Evolutionary conservation across 768 basidiomycete species (phyloP).

Genomic region (Mycena floridula): DNA sequence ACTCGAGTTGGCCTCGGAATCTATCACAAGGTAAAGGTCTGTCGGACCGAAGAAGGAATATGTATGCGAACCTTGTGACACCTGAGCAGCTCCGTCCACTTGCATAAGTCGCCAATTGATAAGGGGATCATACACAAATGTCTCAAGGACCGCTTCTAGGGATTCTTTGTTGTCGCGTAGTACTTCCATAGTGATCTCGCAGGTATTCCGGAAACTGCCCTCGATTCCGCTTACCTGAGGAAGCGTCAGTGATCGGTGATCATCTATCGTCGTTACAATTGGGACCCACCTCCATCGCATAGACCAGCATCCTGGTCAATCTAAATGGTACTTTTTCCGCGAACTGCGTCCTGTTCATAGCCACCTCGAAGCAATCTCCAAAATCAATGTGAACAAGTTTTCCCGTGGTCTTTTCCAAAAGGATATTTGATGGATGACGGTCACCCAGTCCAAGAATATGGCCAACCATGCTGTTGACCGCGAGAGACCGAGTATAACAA

Average conservation of each 20-base stretch:
- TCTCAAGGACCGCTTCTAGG: constrained; percentile 97
- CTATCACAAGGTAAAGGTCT: constrained; percentile 16
- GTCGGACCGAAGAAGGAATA: background rate
- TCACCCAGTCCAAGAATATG: constrained; percentile 96
- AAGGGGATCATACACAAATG: constrained; percentile 96
- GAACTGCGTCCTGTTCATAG: constrained; percentile 97
- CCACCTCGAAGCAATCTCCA: constrained; percentile 97
- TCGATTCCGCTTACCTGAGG: constrained; percentile 92
- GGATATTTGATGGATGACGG: constrained; percentile 91
- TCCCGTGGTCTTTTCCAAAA: constrained; percentile 87
- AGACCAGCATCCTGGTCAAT: constrained; percentile 94
- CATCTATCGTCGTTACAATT: background rate
- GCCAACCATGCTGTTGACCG: constrained; percentile 97
- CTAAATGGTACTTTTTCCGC: constrained; percentile 99
- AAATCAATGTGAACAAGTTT: constrained; percentile 97
- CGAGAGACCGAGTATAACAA: constrained; percentile 92
- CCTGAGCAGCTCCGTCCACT: constrained; percentile 67
- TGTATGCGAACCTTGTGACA: constrained; percentile 50
- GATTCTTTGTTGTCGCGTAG: constrained; percentile 96
- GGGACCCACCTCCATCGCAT: constrained; percentile 94
- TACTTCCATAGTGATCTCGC: constrained; percentile 97
- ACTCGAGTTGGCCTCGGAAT: constrained; percentile 42
- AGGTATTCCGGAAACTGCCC: constrained; percentile 92
- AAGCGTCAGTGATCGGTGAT: constrained; percentile 9
- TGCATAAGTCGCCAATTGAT: constrained; percentile 96